Evolutionary conservation across 2,329 filamentous ascomycete genomes (phyloP).

Genomic region (Botryotinia convoluta): DNA sequence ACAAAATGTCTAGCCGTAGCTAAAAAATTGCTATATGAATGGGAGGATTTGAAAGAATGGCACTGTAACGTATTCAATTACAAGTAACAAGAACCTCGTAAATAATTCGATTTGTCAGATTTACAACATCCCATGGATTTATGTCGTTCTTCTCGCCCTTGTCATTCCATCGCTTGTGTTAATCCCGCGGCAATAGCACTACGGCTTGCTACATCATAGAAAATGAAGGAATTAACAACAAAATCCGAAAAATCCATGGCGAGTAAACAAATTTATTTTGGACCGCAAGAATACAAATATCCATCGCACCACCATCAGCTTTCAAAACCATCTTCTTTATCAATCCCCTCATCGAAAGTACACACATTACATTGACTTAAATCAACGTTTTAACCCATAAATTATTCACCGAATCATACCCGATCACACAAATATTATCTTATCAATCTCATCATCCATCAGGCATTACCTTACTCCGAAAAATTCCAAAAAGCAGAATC

Average conservation of each 20-base stretch:
- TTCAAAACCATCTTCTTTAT: neutral
- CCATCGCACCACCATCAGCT: fast-evolving
- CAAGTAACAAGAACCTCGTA: neutral
- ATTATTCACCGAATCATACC: neutral
- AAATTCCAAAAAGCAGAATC: neutral
- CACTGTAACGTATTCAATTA: neutral
- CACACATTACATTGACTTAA: neutral
- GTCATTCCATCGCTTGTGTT: neutral
- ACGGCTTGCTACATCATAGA: neutral
- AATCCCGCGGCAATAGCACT: neutral
- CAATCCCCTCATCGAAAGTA: neutral
- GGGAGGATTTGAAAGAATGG: neutral
- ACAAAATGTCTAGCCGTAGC: neutral
- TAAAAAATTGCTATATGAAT: neutral
- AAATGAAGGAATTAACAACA: neutral
- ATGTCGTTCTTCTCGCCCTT: neutral
- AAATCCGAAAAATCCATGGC: neutral
- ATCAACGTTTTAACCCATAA: neutral
- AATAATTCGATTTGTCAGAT: neutral
- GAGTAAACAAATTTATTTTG: neutral
- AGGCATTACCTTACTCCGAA: neutral
- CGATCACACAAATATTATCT: neutral
- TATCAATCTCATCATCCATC: neutral
- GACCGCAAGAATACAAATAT: neutral
- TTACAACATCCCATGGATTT: neutral